phyloP scores from a whole-genome alignment of 192 early-diverging fungal species.

The Coemansia sp. region DNA sequence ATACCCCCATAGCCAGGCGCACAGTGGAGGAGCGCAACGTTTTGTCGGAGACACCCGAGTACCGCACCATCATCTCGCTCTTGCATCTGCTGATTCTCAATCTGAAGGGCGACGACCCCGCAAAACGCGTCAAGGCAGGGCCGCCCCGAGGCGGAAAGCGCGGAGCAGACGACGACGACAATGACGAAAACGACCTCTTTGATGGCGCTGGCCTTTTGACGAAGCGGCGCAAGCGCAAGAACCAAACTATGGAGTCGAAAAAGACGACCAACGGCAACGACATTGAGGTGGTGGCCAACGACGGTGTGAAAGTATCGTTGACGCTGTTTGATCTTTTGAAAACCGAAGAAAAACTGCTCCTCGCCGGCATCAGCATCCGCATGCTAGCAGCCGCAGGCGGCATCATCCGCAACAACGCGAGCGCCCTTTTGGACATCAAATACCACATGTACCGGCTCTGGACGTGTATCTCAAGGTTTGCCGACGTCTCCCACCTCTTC shows the following conservation, averaged over 20 bases:
- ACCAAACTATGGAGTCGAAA: neutral
- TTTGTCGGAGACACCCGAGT: constrained; percentile 1
- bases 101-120: neutral
- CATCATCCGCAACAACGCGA: constrained; percentile 15
- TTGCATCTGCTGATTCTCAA: constrained; percentile 7
- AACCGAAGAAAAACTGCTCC: constrained; percentile 38
- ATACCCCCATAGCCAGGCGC: neutral
- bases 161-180: neutral
- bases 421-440: constrained; percentile 20
- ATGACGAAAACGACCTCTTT: neutral
- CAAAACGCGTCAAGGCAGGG: neutral
- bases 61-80: constrained; percentile 2
- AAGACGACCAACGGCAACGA: neutral
- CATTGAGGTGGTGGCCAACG: constrained; percentile 16
- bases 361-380: constrained; percentile 40
- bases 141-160: neutral
- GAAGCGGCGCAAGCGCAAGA: constrained; percentile 31
- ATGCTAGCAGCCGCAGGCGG: constrained; percentile 42
- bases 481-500: constrained; percentile 9
- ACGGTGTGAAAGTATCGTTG: constrained; percentile 22
- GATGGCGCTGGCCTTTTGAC: neutral
- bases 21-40: constrained; percentile 2
- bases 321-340: constrained; percentile 37
- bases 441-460: constrained; percentile 48
- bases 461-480: constrained; percentile 36